Base-by-base conservation (phyloP, 148 eudicot genomes). In the Cornus suecica region DNA sequence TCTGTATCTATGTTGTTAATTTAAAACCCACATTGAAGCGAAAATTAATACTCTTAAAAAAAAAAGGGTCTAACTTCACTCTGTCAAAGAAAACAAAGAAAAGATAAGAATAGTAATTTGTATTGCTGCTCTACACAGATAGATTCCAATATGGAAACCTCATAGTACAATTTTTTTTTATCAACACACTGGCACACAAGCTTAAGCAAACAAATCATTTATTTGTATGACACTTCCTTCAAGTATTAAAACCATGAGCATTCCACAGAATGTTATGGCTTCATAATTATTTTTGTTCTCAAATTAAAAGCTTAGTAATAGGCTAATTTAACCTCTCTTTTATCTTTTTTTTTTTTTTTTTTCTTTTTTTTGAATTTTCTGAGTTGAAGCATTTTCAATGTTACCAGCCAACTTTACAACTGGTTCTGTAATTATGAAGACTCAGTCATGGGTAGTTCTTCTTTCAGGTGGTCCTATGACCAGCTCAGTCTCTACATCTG, bases 381-480 rank as follows among this genome's bases (percentile, higher is more conserved):
- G 20, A 48, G 42, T 48, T 3, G 54, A 16, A 48, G 20, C 54
- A 11, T 1, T 6, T 37, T 37, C 42, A 37, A 37, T 4, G 15
- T 48, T 16, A 48, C 54, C 18, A 48, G 2, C 2, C 15, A 48
- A 48, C 20, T 48, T 48, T 48, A 48, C 54, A 48, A 37, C 42
- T 37, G 42, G 42, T 37, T 37, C 42, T 37, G 42, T 41, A 41
- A 41, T 4, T 48, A 3, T 37, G 42, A 37, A 37, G 42, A 37
- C 4, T 37, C 9, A 37, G 42, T 48, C 7, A 16, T 11, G 54
- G 54, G 0, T 48, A 11, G 20, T 48, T 71, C 80, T 26, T 75
- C 70, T 71, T 71, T 78, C 83, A 0, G 89, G 89, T 10, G 66
- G 89, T 66, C 91, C 91, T 42, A 88, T 84, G 74, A 86, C 84